Conservation (phyloP, 768 basidiomycete genomes). For the Russula sp. region DNA sequence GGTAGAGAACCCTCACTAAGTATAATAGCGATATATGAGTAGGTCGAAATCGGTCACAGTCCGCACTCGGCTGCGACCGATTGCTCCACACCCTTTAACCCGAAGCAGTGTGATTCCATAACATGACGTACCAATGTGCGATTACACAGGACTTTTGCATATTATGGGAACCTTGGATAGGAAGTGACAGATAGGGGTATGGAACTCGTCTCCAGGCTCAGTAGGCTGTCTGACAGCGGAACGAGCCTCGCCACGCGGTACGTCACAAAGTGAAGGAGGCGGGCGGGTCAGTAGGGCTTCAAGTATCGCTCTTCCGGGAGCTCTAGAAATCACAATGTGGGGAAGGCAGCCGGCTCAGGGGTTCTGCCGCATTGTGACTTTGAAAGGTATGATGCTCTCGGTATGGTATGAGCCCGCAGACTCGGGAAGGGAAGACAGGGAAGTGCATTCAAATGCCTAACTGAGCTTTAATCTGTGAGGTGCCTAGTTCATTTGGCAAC, state of each 20-base stretch:
- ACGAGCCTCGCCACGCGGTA: slow-evolving; percentile 49
- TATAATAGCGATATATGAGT: not conserved
- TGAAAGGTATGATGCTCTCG: slow-evolving; percentile 29
- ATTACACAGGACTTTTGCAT: not conserved
- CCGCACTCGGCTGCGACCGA: not conserved
- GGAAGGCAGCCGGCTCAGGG: slow-evolving; percentile 27
- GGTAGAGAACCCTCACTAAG: not conserved
- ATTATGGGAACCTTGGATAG: not conserved
- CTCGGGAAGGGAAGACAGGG: not conserved
- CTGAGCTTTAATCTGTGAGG: slow-evolving; percentile 17
- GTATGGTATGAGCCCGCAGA: slow-evolving; percentile 19
- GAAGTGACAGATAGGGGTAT: not conserved
- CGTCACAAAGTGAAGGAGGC: slow-evolving; percentile 24
- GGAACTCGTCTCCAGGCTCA: not conserved
- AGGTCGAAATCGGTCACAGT: not conserved
- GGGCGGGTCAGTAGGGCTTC: slow-evolving; percentile 55
- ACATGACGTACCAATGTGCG: not conserved
- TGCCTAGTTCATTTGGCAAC: slow-evolving; percentile 24
- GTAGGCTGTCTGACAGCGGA: slow-evolving; percentile 54
- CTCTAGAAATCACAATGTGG: slow-evolving; percentile 17
- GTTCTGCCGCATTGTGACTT: slow-evolving; percentile 36
- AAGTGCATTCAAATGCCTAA: slow-evolving; percentile 10
- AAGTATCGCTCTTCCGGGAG: slow-evolving; percentile 34
- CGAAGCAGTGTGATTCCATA: not conserved
- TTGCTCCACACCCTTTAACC: not conserved